Conservation (phyloP, 2,329 filamentous ascomycete genomes). For the Exutisphaerella laricina region DNA sequence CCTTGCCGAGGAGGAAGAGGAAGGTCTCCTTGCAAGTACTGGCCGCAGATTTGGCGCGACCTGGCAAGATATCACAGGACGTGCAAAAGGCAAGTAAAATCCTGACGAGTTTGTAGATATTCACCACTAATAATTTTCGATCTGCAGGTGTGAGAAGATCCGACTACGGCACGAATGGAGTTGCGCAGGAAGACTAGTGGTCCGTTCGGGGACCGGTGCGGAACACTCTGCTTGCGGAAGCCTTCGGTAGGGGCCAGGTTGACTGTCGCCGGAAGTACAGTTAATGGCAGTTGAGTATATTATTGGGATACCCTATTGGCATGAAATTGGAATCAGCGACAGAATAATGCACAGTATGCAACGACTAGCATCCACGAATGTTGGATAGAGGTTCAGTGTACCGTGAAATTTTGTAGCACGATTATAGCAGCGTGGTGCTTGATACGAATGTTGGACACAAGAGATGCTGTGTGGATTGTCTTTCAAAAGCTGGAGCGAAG, state of each 20-base stretch:
- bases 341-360: no score
- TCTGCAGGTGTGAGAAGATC: slow-evolving; percentile 17
- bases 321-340: not conserved
- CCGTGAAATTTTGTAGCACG: no score
- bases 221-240: no score
- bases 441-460: no score
- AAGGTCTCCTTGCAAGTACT: slow-evolving; percentile 80
- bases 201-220: no score
- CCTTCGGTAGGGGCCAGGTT: no score
- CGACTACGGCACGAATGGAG: slow-evolving; percentile 24
- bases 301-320: not conserved
- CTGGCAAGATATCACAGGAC: slow-evolving; percentile 79
- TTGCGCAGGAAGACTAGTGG: not conserved
- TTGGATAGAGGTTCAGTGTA: no score
- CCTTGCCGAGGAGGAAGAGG: slow-evolving; percentile 86
- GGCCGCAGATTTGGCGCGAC: slow-evolving; percentile 75
- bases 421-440: no score
- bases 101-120: slow-evolving; percentile 17
- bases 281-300: not conserved
- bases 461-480: no score
- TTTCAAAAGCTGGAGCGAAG: no score
- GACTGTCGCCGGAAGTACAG: no score
- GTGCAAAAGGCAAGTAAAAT: slow-evolving; percentile 33
- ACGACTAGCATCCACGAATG: no score
- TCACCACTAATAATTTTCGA: not conserved